These are phyloP conservation scores for Beauveria asiatica DNA, from an alignment of 2,329 filamentous ascomycete genomes.

Conservation along the genomic window DNA sequence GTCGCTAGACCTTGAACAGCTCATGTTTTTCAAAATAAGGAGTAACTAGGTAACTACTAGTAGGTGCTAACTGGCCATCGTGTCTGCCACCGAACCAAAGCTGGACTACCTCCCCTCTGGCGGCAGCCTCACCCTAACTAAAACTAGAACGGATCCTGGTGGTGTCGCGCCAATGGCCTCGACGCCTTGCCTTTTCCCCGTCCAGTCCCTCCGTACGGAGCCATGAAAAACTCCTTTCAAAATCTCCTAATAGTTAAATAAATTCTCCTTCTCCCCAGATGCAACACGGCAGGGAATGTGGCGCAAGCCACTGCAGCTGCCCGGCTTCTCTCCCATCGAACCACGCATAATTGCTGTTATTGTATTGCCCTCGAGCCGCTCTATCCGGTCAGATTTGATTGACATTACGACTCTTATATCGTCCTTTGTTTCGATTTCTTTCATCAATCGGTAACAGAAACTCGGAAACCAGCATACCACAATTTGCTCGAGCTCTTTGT, in stretches of 20 bases:
- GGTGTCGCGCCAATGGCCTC: not conserved
- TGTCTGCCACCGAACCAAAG: not conserved
- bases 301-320: not conserved
- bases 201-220: not conserved
- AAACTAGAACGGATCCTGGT: not conserved
- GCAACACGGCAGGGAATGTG: not conserved
- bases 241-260: not conserved
- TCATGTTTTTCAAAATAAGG: too few relatives aligned
- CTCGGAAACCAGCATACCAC: too few relatives aligned
- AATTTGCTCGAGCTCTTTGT: too few relatives aligned
- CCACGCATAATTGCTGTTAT: not conserved
- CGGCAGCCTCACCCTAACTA: not conserved
- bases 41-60: too few relatives aligned
- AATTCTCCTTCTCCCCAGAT: not conserved
- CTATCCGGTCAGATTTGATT: not conserved
- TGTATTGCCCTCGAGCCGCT: not conserved
- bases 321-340: not conserved
- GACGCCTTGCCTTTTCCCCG: not conserved
- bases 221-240: too few relatives aligned
- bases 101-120: not conserved
- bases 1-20: too few relatives aligned
- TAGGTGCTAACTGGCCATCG: too few relatives aligned
- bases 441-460: too few relatives aligned
- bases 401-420: too few relatives aligned
- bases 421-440: too few relatives aligned